Evolutionary conservation across 129 eudicot genomes (phyloP).

Genomic region (Helianthus tuberosus): DNA sequence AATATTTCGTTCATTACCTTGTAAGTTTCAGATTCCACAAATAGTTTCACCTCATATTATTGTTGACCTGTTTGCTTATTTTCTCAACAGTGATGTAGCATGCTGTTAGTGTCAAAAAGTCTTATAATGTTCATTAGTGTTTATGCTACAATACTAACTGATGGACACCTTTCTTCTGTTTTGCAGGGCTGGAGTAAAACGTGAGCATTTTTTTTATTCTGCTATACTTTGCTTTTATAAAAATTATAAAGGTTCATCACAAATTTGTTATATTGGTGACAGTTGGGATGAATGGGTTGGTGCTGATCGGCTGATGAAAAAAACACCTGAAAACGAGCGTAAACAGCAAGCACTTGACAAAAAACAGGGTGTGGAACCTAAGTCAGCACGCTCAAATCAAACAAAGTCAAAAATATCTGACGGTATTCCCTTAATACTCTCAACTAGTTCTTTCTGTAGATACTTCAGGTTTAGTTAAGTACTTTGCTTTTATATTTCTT

Average conservation of each 20-base stretch:
- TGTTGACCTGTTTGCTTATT: conserved; percentile 1
- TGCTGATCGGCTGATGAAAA: conserved; percentile 71
- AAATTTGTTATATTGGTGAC: conserved; percentile 39
- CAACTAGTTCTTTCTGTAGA: conserved; percentile 9
- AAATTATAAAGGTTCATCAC: conserved; percentile 15
- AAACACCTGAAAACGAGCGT: conserved; percentile 59
- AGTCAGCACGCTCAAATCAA: conserved; percentile 57
- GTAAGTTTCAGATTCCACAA: conserved; percentile 54
- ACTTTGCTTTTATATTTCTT: conserved; percentile 5
- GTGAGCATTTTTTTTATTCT: conserved; percentile 51
- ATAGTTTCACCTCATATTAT: conserved; percentile 2
- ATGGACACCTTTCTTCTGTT: conserved; percentile 17
- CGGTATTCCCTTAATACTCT: conserved; percentile 44
- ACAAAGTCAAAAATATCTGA: conserved; percentile 59
- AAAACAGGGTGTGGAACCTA: conserved; percentile 63
- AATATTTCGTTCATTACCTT: conserved; percentile 84
- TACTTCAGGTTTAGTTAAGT: not conserved
- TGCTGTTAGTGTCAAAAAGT: conserved; percentile 9
- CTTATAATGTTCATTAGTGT: conserved; percentile 7
- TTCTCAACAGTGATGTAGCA: conserved; percentile 8
- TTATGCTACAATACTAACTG: conserved; percentile 13
- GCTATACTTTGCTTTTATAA: conserved; percentile 10
- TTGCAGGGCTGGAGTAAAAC: conserved; percentile 98
- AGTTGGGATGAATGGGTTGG: conserved; percentile 99
- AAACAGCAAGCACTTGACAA: conserved; percentile 69